phyloP scores from a whole-genome alignment of 2,329 filamentous ascomycete species.

The Trichoderma brevicompactum region DNA sequence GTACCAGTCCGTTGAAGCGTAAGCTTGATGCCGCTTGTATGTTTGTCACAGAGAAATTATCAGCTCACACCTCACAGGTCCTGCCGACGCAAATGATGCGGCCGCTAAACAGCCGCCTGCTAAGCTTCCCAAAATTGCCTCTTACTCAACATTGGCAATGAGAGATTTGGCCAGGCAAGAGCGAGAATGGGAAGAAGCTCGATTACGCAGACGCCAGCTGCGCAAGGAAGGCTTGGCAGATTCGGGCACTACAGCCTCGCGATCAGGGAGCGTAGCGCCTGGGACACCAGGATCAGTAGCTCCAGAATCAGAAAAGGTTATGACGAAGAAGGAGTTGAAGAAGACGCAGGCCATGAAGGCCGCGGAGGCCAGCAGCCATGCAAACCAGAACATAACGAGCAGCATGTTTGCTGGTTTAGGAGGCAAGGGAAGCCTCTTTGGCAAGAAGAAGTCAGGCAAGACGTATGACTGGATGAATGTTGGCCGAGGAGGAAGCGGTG shows the following conservation, averaged over 20 bases:
- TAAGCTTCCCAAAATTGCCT: constrained; percentile 55
- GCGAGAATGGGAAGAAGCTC: constrained; percentile 72
- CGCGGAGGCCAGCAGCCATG: constrained; percentile 77
- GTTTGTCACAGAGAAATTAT: not conserved
- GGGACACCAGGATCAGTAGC: constrained; percentile 66
- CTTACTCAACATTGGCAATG: constrained; percentile 58
- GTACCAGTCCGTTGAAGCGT: constrained; percentile 65
- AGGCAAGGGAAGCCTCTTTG: constrained; percentile 59
- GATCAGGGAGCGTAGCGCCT: constrained; percentile 61
- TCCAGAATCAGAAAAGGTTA: constrained; percentile 67
- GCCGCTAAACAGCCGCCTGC: constrained; percentile 47
- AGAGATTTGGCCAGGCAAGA: constrained; percentile 68
- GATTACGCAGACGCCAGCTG: constrained; percentile 68
- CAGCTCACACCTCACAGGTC: constrained; percentile 40
- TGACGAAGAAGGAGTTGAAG: constrained; percentile 84
- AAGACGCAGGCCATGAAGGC: constrained; percentile 77
- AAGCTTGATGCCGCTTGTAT: constrained; percentile 42
- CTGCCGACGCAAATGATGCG: constrained; percentile 43
- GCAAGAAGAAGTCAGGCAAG: constrained; percentile 65
- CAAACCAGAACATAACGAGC: constrained; percentile 82
- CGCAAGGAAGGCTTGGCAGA: constrained; percentile 62
- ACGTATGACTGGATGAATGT: constrained; percentile 77
- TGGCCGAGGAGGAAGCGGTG: constrained; percentile 55
- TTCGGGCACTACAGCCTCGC: constrained; percentile 52
- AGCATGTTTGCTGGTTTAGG: constrained; percentile 71